These are phyloP conservation scores for Alternaria brassicae DNA, from an alignment of 2,329 filamentous ascomycete species.

Conservation along the genomic window DNA sequence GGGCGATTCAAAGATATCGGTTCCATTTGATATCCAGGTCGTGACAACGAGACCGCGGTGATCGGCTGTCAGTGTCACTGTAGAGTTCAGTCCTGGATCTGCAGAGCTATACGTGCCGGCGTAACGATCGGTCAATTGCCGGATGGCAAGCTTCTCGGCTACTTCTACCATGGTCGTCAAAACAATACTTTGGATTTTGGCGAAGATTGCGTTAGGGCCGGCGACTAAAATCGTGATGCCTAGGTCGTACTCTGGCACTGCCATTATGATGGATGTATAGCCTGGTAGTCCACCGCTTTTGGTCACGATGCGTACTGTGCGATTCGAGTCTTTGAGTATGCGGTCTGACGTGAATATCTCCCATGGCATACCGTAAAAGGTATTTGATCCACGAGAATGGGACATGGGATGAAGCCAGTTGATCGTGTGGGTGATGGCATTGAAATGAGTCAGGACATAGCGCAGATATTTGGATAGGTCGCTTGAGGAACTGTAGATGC, in stretches of 20 bases:
- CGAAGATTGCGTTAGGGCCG: constrained; percentile 20
- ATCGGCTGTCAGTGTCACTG: constrained; percentile 34
- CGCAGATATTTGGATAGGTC: constrained; percentile 56
- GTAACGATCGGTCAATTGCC: constrained; percentile 37
- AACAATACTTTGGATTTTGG: constrained; percentile 42
- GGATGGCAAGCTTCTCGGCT: constrained; percentile 44
- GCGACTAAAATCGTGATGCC: constrained; percentile 53
- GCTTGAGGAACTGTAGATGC: constrained; percentile 51
- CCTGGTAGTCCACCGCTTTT: constrained; percentile 55
- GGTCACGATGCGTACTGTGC: constrained; percentile 55
- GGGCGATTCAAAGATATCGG: constrained; percentile 28
- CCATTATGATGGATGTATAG: constrained; percentile 51
- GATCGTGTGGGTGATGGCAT: constrained; percentile 50
- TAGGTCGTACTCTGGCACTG: constrained; percentile 55
- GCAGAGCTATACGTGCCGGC: constrained; percentile 35
- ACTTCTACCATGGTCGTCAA: constrained; percentile 39
- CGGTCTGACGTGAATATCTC: constrained; percentile 55
- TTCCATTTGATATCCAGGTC: constrained; percentile 40
- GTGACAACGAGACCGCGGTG: constrained; percentile 39
- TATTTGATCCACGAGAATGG: constrained; percentile 44
- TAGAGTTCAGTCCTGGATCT: constrained; percentile 34
- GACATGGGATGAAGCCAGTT: constrained; percentile 56
- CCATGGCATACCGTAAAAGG: constrained; percentile 58
- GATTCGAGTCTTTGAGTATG: constrained; percentile 45
- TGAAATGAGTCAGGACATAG: constrained; percentile 53